Evolutionary conservation across 2,329 filamentous ascomycete species (phyloP), one percentile per base, ranked within the genome.

Genomic region (Hypoxylon sp.): DNA sequence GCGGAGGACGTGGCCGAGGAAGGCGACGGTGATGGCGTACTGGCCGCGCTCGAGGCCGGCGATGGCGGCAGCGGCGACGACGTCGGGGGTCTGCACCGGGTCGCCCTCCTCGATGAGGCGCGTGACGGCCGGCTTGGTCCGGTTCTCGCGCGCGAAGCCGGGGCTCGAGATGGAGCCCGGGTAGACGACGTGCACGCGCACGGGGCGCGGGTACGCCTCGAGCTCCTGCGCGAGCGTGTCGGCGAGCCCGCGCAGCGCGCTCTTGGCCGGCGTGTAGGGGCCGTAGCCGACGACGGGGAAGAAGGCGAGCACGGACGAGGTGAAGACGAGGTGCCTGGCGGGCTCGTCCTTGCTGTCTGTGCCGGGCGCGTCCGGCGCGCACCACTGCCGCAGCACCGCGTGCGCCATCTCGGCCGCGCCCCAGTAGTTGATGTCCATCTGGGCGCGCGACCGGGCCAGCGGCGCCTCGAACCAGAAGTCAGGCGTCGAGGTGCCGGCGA

Each of bases 371-470:
- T 75, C 74, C 10, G 81, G 79, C 3, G 77, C 75, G 40, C 92
- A 83, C 94, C 94, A 97, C 58, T 84, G 82, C 48, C 83, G 83
- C 60, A 97, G 78, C 15, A 89, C 86, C 17, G 91, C 87, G 72
- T 96, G 92, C 31, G 92, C 89, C 77, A 96, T 90, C 73, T 96
- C 95, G 35, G 89, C 88, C 24, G 88, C 87, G 45, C 91, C 90
- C 83, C 88, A 97, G 78, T 91, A 98, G 77, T 97, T 94, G 66
- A 94, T 84, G 70, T 97, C 91, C 91, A 97, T 97, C 73, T 96
- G 91, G 63, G 82, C 79, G 37, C 88, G 84, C 64, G 92, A 78
- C 9, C 83, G 83, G 6, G 86, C 78, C 48, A 91, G 78, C 7
- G 89, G 82, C 33, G 86, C 86, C 60, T 97, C 90, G 64, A 90